phyloP scores from a whole-genome alignment of 2,329 filamentous ascomycete genomes.

The Elsinoe ampelina region DNA sequence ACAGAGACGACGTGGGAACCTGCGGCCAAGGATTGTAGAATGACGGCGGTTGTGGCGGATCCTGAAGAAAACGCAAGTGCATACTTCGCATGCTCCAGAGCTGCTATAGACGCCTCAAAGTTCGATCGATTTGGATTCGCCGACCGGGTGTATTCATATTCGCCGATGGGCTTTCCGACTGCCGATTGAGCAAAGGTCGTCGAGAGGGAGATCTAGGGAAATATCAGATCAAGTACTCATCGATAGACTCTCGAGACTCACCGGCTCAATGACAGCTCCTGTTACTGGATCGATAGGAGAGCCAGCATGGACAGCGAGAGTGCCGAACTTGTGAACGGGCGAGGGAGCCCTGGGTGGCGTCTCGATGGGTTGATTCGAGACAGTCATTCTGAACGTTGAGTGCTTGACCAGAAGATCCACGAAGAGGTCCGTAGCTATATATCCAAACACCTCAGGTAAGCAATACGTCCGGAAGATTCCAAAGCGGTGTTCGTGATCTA shows the following conservation, averaged over 20 bases:
- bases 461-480: background rate
- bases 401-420: background rate
- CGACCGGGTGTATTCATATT: conserved; percentile 87
- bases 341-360: conserved; percentile 66
- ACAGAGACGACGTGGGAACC: conserved; percentile 94
- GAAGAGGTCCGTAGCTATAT: background rate
- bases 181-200: conserved; percentile 91
- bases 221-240: background rate
- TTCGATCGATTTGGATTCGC: conserved; percentile 92
- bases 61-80: conserved; percentile 92
- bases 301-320: conserved; percentile 88
- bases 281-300: conserved; percentile 82
- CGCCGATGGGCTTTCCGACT: conserved; percentile 78
- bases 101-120: conserved; percentile 85
- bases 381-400: background rate
- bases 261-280: conserved; percentile 86
- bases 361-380: conserved; percentile 47
- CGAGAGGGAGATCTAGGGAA: conserved; percentile 69
- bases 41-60: conserved; percentile 83
- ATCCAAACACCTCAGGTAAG: background rate
- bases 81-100: conserved; percentile 84
- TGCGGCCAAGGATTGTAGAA: conserved; percentile 83
- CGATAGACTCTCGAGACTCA: conserved; percentile 22
- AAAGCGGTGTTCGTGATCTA: background rate
- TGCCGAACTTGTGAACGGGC: conserved; percentile 75